phyloP scores from a whole-genome alignment of 768 basidiomycete species.

The Auriscalpium orientale region DNA sequence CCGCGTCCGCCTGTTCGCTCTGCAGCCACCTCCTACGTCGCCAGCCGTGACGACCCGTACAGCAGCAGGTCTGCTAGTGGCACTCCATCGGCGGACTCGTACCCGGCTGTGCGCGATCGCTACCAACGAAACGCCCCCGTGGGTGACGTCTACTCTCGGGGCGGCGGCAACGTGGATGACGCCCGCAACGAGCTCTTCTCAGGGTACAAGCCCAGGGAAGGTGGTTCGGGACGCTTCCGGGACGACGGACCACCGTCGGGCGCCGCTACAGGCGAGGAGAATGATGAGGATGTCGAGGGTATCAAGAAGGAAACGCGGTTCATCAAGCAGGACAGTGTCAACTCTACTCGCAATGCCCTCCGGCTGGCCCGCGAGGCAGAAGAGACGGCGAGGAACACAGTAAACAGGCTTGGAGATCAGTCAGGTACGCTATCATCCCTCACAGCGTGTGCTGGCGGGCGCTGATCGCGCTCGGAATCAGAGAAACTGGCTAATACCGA shows the following conservation, averaged over 20 bases:
- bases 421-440: constrained; percentile 54
- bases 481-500: constrained; percentile 91
- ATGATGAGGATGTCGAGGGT: constrained; percentile 85
- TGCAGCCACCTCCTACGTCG: constrained; percentile 53
- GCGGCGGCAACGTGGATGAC: constrained; percentile 47
- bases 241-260: constrained; percentile 47
- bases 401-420: constrained; percentile 81
- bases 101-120: constrained; percentile 26
- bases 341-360: constrained; percentile 85
- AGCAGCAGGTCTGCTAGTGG: constrained; percentile 21
- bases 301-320: constrained; percentile 90
- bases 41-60: constrained; percentile 63
- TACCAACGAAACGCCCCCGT: constrained; percentile 47
- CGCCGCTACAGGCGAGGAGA: constrained; percentile 58
- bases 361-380: constrained; percentile 93
- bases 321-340: constrained; percentile 87
- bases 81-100: constrained; percentile 6
- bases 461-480: constrained; percentile 22
- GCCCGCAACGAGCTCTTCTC: constrained; percentile 72
- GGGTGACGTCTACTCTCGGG: constrained; percentile 62
- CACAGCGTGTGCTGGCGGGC: background rate
- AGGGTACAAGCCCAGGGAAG: constrained; percentile 58
- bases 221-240: constrained; percentile 50
- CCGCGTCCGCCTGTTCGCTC: constrained; percentile 39
- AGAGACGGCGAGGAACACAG: constrained; percentile 84